These are phyloP conservation scores for Annulohypoxylon bovei DNA, from an alignment of 495 filamentous ascomycete species.

Conservation along the genomic window DNA sequence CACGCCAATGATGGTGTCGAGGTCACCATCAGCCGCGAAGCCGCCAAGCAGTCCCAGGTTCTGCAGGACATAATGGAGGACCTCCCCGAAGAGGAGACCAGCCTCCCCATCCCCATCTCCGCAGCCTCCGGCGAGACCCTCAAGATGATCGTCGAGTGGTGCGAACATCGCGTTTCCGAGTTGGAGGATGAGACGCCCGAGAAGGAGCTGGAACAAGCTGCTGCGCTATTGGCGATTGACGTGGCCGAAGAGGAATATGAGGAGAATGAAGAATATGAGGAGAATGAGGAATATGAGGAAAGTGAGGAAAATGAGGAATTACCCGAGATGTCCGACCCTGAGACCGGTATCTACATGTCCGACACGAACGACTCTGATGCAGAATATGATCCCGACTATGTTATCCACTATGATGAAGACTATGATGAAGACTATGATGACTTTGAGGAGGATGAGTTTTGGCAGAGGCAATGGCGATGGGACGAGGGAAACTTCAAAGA, in stretches of 20 bases:
- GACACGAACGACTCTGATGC: too few species aligned
- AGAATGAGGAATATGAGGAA: background rate
- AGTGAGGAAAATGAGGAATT: too few species aligned
- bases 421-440: too few species aligned
- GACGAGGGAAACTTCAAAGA: too few species aligned
- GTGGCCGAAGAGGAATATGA: too few species aligned
- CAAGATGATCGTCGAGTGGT: background rate
- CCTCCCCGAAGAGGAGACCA: slow-evolving; percentile 6
- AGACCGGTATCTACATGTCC: too few species aligned
- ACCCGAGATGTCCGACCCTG: too few species aligned
- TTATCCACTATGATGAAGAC: too few species aligned
- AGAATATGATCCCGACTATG: background rate
- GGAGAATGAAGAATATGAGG: background rate
- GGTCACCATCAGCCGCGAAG: background rate
- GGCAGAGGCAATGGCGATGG: too few species aligned
- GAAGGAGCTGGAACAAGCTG: background rate
- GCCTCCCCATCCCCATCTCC: background rate
- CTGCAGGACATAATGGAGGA: slow-evolving; percentile 12
- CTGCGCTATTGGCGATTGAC: too few species aligned
- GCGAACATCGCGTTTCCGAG: background rate
- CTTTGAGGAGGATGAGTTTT: too few species aligned
- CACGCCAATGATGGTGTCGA: background rate
- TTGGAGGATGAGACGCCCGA: background rate
- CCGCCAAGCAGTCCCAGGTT: background rate
- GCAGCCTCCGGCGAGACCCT: background rate